Conservation (phyloP, 169 alveolate genomes). For the Cryptosporidium andersoni region DNA sequence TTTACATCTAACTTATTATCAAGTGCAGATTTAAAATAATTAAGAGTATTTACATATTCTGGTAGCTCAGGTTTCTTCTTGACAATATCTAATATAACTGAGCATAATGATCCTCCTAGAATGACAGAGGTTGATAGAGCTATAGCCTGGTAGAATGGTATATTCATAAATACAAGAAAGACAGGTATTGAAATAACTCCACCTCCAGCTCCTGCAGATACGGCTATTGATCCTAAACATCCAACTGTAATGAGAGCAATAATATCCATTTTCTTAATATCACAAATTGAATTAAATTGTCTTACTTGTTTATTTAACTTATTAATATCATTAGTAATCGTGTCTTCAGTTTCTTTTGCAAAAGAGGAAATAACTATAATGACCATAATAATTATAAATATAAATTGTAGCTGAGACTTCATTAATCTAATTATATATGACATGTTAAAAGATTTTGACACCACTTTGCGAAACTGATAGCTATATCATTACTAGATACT, state of each 20-base stretch:
- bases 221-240: slow-evolving; percentile 63
- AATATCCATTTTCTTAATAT: slow-evolving; percentile 13
- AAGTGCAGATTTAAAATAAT: background rate
- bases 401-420: too few relatives aligned
- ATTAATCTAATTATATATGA: too few relatives aligned
- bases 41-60: slow-evolving; percentile 36
- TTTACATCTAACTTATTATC: background rate
- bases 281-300: slow-evolving; percentile 16
- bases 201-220: slow-evolving; percentile 68
- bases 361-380: too few relatives aligned
- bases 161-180: slow-evolving; percentile 16
- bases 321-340: background rate
- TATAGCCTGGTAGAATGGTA: slow-evolving; percentile 63
- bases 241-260: slow-evolving; percentile 43
- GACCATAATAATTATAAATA: too few relatives aligned
- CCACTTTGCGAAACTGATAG: too few relatives aligned
- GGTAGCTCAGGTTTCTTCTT: slow-evolving; percentile 13
- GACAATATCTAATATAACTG: slow-evolving; percentile 2
- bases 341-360: too few relatives aligned
- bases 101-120: slow-evolving; percentile 53
- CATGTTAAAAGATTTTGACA: too few relatives aligned
- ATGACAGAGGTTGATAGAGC: slow-evolving; percentile 42
- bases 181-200: slow-evolving; percentile 68
- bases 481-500: too few relatives aligned
- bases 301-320: background rate